Percentiles rank a stretch among this genome's conserved stretches.
These are phyloP conservation scores for Collybia sordida DNA, from an alignment of 768 basidiomycete species.

Conservation along the genomic window DNA sequence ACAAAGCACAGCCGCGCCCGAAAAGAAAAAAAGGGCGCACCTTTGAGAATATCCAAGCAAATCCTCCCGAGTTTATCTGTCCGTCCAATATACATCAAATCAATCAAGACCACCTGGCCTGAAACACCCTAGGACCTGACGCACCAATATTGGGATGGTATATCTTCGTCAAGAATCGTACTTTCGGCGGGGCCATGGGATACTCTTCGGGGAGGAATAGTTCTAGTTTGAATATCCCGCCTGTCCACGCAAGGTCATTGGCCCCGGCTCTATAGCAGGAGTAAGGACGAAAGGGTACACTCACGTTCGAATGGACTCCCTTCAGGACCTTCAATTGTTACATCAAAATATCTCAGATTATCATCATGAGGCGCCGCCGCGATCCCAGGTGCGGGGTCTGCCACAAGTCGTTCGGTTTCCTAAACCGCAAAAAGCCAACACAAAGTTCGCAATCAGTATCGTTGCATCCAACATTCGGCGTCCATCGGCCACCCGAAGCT, in stretches of 20 bases:
- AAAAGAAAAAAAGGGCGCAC: constrained; percentile 38
- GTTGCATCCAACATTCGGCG: too few relatives aligned
- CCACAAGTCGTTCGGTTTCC: constrained; percentile 97
- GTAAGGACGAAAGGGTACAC: constrained; percentile 19
- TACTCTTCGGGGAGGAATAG: constrained; percentile 98
- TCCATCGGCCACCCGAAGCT: too few relatives aligned
- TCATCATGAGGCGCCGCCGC: constrained; percentile 95
- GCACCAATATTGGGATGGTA: constrained; percentile 99
- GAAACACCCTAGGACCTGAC: constrained; percentile 23
- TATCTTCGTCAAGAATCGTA: constrained; percentile 96
- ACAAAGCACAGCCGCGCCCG: too few relatives aligned
- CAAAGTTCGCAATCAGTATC: too few relatives aligned
- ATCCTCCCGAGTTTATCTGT: constrained; percentile 97
- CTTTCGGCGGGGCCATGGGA: constrained; percentile 99
- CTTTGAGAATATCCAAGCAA: constrained; percentile 97
- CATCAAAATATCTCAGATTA: constrained; percentile 98
- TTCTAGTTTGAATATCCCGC: constrained; percentile 93
- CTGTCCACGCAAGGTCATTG: too few relatives aligned
- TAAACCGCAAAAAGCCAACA: too few relatives aligned
- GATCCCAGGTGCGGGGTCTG: constrained; percentile 97
- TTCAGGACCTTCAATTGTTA: constrained; percentile 92
- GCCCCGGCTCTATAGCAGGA: too few relatives aligned
- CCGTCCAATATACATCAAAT: background rate
- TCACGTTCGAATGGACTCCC: constrained; percentile 89
- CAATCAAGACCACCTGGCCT: background rate